These are phyloP conservation scores for Cyphellophora attinorum DNA, from an alignment of 2,329 filamentous ascomycete genomes.

Conservation along the genomic window DNA sequence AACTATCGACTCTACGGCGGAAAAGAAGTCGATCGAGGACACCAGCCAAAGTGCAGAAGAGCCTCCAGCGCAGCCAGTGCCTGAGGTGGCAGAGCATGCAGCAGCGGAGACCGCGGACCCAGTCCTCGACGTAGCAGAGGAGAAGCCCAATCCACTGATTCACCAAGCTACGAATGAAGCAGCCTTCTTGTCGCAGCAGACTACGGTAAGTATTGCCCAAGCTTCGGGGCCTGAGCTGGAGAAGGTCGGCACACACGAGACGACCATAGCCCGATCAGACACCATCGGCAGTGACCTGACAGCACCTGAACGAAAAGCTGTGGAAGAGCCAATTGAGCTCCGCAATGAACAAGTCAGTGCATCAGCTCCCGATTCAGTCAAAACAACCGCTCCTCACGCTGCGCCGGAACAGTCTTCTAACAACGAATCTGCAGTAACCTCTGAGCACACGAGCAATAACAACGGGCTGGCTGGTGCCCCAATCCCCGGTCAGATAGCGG, in stretches of 20 bases:
- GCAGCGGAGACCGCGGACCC: slow-evolving; percentile 27
- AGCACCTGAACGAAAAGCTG: neutral
- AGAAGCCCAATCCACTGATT: slow-evolving; percentile 19
- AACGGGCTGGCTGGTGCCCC: neutral
- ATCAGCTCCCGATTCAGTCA: no score
- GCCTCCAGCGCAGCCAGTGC: slow-evolving; percentile 18
- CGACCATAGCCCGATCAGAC: slow-evolving; percentile 9
- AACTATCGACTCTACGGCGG: slow-evolving; percentile 6
- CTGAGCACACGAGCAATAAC: neutral
- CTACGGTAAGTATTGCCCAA: slow-evolving; percentile 12
- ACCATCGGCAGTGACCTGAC: neutral
- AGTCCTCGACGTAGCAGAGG: slow-evolving; percentile 25
- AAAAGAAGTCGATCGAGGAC: slow-evolving; percentile 1
- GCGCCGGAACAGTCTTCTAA: no score
- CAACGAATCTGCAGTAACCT: no score
- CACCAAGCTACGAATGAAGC: slow-evolving; percentile 6
- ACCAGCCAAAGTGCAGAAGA: slow-evolving; percentile 7
- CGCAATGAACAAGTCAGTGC: neutral
- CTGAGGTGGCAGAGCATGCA: slow-evolving; percentile 24
- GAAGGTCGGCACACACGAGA: slow-evolving; percentile 10
- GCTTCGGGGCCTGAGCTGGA: slow-evolving; percentile 11
- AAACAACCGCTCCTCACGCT: no score
- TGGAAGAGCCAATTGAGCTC: neutral
- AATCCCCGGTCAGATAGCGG: neutral
- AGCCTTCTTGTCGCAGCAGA: slow-evolving; percentile 12